Conservation (phyloP, 352 stramenopile species). For the Phytopythium montanum region DNA sequence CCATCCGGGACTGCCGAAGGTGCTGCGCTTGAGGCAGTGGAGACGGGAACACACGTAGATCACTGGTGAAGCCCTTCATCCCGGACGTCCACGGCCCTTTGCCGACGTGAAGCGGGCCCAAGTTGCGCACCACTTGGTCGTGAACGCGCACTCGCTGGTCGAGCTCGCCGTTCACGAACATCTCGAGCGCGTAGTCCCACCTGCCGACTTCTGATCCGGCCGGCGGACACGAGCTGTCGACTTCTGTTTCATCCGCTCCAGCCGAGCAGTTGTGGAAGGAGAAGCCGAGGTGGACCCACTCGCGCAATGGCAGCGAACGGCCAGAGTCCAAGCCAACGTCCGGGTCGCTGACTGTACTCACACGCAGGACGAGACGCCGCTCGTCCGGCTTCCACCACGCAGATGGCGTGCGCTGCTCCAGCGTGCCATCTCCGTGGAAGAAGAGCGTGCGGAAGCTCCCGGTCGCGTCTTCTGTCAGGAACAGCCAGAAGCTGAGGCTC, state of each 20-base stretch:
- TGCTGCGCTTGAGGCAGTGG: constrained; percentile 28
- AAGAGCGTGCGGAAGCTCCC: constrained; percentile 66
- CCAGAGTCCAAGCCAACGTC: constrained; percentile 60
- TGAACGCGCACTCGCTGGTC: constrained; percentile 46
- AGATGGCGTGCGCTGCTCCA: constrained; percentile 71
- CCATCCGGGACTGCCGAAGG: constrained; percentile 18
- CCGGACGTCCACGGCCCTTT: constrained; percentile 69
- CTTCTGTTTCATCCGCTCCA: not conserved
- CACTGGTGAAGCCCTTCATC: constrained; percentile 57
- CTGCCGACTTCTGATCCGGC: not conserved
- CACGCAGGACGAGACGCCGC: constrained; percentile 55
- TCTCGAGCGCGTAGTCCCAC: constrained; percentile 44
- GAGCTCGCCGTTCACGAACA: constrained; percentile 59
- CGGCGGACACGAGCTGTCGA: constrained; percentile 10
- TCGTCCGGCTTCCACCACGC: constrained; percentile 77
- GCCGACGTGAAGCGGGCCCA: constrained; percentile 58
- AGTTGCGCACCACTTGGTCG: constrained; percentile 43
- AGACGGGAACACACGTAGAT: constrained; percentile 40
- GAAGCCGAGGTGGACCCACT: constrained; percentile 73
- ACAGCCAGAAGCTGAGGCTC: constrained; percentile 69
- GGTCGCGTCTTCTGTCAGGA: constrained; percentile 49
- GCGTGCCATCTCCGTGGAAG: constrained; percentile 71
- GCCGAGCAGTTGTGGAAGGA: constrained; percentile 60
- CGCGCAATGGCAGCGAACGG: constrained; percentile 33
- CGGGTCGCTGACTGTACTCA: constrained; percentile 47